phyloP scores from a whole-genome alignment of 495 filamentous ascomycete genomes.

The Oleoguttula mirabilis region DNA sequence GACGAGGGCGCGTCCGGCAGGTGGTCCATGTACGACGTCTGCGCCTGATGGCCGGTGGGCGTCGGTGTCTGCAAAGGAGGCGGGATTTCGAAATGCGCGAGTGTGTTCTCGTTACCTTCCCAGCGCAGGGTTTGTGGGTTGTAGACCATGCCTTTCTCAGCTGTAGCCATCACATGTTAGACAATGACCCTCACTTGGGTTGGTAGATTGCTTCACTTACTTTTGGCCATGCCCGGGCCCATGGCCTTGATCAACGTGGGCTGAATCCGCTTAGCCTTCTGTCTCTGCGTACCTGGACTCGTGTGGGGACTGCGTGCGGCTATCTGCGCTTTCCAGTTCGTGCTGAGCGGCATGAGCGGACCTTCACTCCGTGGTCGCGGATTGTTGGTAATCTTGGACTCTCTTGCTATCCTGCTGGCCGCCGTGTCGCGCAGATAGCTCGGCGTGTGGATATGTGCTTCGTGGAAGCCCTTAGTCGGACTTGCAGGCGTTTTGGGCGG shows the following conservation, averaged over 20 bases:
- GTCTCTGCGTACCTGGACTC: slow-evolving; percentile 48
- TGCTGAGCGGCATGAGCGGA: slow-evolving; percentile 51
- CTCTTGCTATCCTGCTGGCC: slow-evolving; percentile 77
- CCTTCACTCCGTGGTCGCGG: slow-evolving; percentile 31
- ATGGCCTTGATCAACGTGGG: slow-evolving; percentile 63
- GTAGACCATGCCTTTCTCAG: slow-evolving; percentile 87
- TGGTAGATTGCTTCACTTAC: slow-evolving; percentile 42
- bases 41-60: slow-evolving; percentile 9
- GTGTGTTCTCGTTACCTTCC: slow-evolving; percentile 88
- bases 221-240: slow-evolving; percentile 49
- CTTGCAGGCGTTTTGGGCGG: slow-evolving; percentile 44
- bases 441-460: slow-evolving; percentile 44
- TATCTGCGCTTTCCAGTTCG: slow-evolving; percentile 70
- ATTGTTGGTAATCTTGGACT: slow-evolving; percentile 46
- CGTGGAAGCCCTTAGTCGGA: slow-evolving; percentile 30
- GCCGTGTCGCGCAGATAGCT: slow-evolving; percentile 90
- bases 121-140: slow-evolving; percentile 74
- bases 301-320: slow-evolving; percentile 43
- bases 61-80: slow-evolving; percentile 21
- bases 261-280: slow-evolving; percentile 35
- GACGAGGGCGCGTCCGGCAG: slow-evolving; percentile 35
- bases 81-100: slow-evolving; percentile 57
- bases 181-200: too few species aligned
- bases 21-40: slow-evolving; percentile 17
- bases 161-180: slow-evolving; percentile 32